phyloP scores from a whole-genome alignment of 1,139 yeast genomes.

The Sugiyamaella xylanicola region DNA sequence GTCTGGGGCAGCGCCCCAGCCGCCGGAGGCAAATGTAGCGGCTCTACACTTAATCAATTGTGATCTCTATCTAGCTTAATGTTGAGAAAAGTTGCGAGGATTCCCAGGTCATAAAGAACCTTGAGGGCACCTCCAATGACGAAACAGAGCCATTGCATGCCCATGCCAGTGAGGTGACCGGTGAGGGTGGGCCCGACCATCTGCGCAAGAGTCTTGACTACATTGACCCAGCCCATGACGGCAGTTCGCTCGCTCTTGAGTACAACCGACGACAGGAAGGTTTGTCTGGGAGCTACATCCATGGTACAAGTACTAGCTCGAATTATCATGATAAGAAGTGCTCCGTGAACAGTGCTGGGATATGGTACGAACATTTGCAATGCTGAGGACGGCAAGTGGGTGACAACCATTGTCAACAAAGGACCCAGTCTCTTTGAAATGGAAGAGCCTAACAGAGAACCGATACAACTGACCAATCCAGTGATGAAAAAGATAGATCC shows the following conservation, averaged over 20 bases:
- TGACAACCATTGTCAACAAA: slow-evolving; percentile 65
- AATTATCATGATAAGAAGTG: slow-evolving; percentile 45
- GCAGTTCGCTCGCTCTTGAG: slow-evolving; percentile 61
- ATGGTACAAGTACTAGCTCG: slow-evolving; percentile 62
- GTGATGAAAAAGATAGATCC: slow-evolving; percentile 62
- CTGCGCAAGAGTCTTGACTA: slow-evolving; percentile 76
- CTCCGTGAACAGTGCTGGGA: slow-evolving; percentile 31
- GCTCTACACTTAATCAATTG: background rate
- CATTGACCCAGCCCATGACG: slow-evolving; percentile 78
- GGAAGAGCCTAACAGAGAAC: slow-evolving; percentile 68
- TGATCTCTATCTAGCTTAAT: slow-evolving; percentile 31
- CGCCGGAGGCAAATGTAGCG: background rate
- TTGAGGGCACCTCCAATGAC: slow-evolving; percentile 59
- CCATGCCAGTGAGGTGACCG: slow-evolving; percentile 61
- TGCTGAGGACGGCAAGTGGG: slow-evolving; percentile 74
- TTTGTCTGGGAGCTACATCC: slow-evolving; percentile 86
- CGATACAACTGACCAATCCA: slow-evolving; percentile 56
- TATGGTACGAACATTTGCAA: slow-evolving; percentile 59
- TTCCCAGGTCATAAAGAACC: slow-evolving; percentile 36
- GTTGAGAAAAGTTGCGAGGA: slow-evolving; percentile 32
- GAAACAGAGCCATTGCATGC: slow-evolving; percentile 56
- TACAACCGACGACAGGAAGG: slow-evolving; percentile 65
- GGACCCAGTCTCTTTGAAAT: slow-evolving; percentile 71
- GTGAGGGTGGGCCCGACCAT: slow-evolving; percentile 74
- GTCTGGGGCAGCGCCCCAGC: slow-evolving; percentile 5